Conservation (phyloP, 1,139 yeast species). For the Candida tropicalis region DNA sequence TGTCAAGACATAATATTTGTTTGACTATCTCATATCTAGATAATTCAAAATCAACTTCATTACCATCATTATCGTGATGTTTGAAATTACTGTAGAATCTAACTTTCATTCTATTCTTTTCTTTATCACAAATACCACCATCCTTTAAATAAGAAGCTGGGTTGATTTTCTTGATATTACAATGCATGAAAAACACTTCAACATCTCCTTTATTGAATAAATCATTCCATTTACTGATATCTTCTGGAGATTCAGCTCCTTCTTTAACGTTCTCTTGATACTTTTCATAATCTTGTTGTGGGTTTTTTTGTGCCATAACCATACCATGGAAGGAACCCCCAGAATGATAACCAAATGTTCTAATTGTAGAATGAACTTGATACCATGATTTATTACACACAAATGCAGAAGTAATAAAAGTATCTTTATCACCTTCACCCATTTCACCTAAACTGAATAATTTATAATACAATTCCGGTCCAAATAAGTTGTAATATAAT, state of each 20-base stretch:
- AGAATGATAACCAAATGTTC: conserved; percentile 27
- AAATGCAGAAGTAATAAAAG: conserved; percentile 58
- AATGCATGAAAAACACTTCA: conserved; percentile 18
- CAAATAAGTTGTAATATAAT: conserved; percentile 59
- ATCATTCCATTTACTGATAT: conserved; percentile 14
- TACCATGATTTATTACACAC: conserved; percentile 41
- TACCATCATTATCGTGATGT: conserved; percentile 2
- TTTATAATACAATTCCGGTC: conserved; percentile 57
- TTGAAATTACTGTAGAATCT: conserved; percentile 15
- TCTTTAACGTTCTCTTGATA: conserved; percentile 10
- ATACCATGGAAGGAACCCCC: conserved; percentile 25
- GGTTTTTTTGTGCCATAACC: conserved; percentile 36
- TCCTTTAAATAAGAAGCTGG: conserved; percentile 12
- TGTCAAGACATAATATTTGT: conserved; percentile 24
- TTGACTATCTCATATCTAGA: conserved; percentile 29
- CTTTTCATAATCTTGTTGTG: conserved; percentile 24
- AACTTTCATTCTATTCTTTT: conserved; percentile 13
- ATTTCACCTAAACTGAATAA: conserved; percentile 58
- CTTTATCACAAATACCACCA: conserved; percentile 8
- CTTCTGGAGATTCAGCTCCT: conserved; percentile 14
- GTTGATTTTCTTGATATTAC: conserved; percentile 15
- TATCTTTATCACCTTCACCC: conserved; percentile 72
- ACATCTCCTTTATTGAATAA: conserved; percentile 18
- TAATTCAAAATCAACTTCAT: conserved; percentile 27
- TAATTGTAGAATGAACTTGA: conserved; percentile 42